phyloP scores from a whole-genome alignment of 75 land plant species.

The Ceratopteris richardii region DNA sequence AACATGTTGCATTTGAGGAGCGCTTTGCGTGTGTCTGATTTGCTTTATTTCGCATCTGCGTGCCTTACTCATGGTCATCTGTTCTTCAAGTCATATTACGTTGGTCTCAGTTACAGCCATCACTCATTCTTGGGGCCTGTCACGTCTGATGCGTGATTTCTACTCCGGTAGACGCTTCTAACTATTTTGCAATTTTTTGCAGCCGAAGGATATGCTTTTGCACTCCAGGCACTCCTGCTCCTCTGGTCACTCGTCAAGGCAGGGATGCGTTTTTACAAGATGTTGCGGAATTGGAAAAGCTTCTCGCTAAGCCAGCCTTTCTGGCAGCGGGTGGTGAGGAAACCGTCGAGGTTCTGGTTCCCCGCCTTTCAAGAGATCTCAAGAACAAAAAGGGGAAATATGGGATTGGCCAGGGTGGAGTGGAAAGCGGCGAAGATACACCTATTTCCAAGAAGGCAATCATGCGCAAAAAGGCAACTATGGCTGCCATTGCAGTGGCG shows the following conservation, averaged over 20 bases:
- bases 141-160: not conserved
- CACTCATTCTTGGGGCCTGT: not conserved
- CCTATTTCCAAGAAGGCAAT: constrained; percentile 32
- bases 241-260: constrained; percentile 21
- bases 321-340: constrained; percentile 30
- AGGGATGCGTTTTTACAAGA: constrained; percentile 43
- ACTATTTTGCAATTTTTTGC: constrained; percentile 9
- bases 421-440: constrained; percentile 27
- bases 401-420: constrained; percentile 15
- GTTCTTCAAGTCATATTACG: not conserved
- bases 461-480: constrained; percentile 49
- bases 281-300: constrained; percentile 36
- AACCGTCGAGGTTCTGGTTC: constrained; percentile 70
- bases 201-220: constrained; percentile 81
- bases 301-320: constrained; percentile 47
- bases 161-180: not conserved
- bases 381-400: constrained; percentile 21
- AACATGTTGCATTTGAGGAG: too few relatives aligned
- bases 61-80: not conserved
- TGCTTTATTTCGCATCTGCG: too few relatives aligned
- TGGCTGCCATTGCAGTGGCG: constrained; percentile 49
- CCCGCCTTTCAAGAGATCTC: constrained; percentile 31
- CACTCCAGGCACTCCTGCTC: constrained; percentile 56
- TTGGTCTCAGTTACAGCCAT: not conserved
- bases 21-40: too few relatives aligned